Conservation (phyloP, 495 filamentous ascomycete species). For the Penicillium coprophilum region DNA sequence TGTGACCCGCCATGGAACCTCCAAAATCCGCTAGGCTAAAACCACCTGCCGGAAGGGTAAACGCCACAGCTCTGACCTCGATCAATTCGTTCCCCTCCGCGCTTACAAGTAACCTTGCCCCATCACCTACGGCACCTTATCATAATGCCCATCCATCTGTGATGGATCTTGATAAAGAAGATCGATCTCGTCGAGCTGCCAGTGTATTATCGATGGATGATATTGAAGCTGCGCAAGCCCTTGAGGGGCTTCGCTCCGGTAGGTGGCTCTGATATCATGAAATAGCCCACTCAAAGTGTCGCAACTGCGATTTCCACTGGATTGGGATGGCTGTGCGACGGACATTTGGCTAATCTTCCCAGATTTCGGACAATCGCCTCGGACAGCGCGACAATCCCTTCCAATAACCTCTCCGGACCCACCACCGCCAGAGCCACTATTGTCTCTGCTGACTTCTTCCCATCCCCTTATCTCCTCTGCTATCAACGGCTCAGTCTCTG, state of each 20-base stretch:
- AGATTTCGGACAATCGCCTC: conserved; percentile 40
- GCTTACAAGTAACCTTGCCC: conserved; percentile 14
- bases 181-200: conserved; percentile 46
- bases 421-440: conserved; percentile 63
- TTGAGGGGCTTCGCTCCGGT: conserved; percentile 84
- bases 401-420: conserved; percentile 26
- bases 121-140: conserved; percentile 9
- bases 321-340: conserved; percentile 2
- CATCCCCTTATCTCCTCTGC: conserved; percentile 78
- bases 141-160: conserved; percentile 37
- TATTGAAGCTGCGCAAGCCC: conserved; percentile 82
- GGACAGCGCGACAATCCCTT: conserved; percentile 28
- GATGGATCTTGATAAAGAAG: conserved; percentile 48
- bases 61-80: conserved; percentile 8
- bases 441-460: conserved; percentile 74
- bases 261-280: conserved; percentile 25
- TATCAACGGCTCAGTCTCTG: conserved; percentile 75
- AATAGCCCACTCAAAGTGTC: conserved; percentile 12
- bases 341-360: conserved; percentile 16
- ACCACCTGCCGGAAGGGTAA: background rate
- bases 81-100: conserved; percentile 4
- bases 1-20: conserved; percentile 14
- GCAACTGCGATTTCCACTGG: background rate
- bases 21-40: background rate
- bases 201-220: conserved; percentile 74